Evolutionary conservation across 2,329 filamentous ascomycete species (phyloP).

Genomic region (Colletotrichum echinochloae): DNA sequence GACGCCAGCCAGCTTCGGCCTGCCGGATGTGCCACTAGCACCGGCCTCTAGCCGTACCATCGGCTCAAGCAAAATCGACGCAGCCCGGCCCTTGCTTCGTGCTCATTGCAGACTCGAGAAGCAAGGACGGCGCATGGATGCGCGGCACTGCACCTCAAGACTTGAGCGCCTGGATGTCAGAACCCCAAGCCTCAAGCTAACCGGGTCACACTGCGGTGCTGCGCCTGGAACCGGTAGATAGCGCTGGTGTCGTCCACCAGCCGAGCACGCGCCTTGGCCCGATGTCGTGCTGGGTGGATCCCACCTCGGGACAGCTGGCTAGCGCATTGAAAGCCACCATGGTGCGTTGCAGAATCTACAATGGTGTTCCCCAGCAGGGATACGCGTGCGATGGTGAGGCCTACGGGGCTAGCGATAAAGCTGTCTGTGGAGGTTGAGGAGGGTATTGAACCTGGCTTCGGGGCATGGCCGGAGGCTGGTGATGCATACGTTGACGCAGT

Average conservation of each 20-base stretch:
- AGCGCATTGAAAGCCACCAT: conserved; percentile 9
- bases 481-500: background rate
- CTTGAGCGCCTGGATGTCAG: too few relatives aligned
- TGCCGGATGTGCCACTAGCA: background rate
- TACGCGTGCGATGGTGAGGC: background rate
- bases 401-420: background rate
- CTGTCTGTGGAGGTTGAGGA: background rate
- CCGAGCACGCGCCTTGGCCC: background rate
- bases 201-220: background rate
- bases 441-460: background rate
- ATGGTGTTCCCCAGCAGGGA: conserved; percentile 1
- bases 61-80: background rate
- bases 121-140: background rate
- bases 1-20: background rate
- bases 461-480: background rate
- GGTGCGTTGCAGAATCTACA: conserved; percentile 13
- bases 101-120: background rate
- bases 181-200: background rate
- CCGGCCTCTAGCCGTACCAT: background rate
- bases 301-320: conserved; percentile 18
- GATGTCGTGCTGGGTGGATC: conserved; percentile 29
- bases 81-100: background rate
- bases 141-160: background rate
- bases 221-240: background rate
- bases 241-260: background rate